Base-by-base conservation (phyloP, 257 asterid species). In the Catharanthus roseus region DNA sequence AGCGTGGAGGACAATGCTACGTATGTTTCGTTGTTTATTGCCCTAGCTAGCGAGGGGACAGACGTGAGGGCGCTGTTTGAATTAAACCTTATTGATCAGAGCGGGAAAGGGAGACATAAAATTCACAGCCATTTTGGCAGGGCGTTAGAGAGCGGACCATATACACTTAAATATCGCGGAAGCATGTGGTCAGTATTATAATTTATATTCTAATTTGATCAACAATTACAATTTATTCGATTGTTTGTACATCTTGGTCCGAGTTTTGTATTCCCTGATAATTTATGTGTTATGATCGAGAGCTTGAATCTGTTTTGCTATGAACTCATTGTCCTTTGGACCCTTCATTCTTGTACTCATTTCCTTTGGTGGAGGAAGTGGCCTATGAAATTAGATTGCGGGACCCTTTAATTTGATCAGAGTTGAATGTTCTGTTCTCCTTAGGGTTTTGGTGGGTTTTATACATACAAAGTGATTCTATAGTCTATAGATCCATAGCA, bases 41-140 rank as follows among this genome's bases (percentile, higher is more conserved):
- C 95, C 23, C 69, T 90, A 41, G 97, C 96, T 3, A 88, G 96
- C 42, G 97, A 91, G 76, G 99, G 92, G 3, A 79, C 89, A 72
- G 97, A 93, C 31, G 96, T 90, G 2, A 85, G 96, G 79, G 99
- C 96, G 63, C 95, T 93, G 53, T 93, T 93, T 73, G 97, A 93
- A 86, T 80, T 91, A 72, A 89, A 90, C 31, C 90, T 93, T 58
- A 71, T 87, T 74, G 99, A 93, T 80, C 99, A 91, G 84, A 91
- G 97, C 77, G 97, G 97, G 62, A 85, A 80, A 84, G 95, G 79
- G 84, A 89, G 88, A 86, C 97, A 93, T 83, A 91, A 91, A 88
- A 88, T 93, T 79, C 97, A 89, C 72, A 93, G 87, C 82, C 99
- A 93, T 85, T 93, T 93, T 58, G 97, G 96, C 36, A 87, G 99